Percentiles rank a stretch among this genome's conserved stretches.
These are phyloP conservation scores for Sclerotiophoma versabilis DNA, from an alignment of 2,329 filamentous ascomycete species.

Conservation along the genomic window DNA sequence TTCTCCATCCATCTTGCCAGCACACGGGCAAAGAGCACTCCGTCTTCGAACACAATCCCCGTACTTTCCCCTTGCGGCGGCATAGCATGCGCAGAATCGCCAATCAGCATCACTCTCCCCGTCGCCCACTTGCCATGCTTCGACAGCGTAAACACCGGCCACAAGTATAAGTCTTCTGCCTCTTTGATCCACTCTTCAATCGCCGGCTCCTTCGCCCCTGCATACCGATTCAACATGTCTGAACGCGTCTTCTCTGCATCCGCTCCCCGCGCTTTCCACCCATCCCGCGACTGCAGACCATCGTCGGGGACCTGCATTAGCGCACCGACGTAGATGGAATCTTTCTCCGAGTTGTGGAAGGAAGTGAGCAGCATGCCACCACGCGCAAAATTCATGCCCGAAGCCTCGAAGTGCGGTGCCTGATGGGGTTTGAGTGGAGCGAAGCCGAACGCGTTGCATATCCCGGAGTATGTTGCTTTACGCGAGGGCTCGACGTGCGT, in stretches of 20 bases:
- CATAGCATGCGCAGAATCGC: slow-evolving; percentile 59
- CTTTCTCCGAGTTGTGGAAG: slow-evolving; percentile 47
- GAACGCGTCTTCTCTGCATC: slow-evolving; percentile 53
- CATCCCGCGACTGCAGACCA: slow-evolving; percentile 48
- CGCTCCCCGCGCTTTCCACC: slow-evolving; percentile 54
- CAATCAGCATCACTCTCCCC: slow-evolving; percentile 54
- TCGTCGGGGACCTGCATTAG: slow-evolving; percentile 55
- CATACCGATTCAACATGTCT: slow-evolving; percentile 53
- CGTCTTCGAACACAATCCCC: slow-evolving; percentile 62
- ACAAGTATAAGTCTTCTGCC: slow-evolving; percentile 54
- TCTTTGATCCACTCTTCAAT: slow-evolving; percentile 52
- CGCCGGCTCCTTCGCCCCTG: slow-evolving; percentile 46
- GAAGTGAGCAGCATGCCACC: slow-evolving; percentile 55
- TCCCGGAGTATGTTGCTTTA: slow-evolving; percentile 52
- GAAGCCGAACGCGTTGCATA: slow-evolving; percentile 57
- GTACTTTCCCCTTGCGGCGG: slow-evolving; percentile 60
- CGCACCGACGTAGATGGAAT: slow-evolving; percentile 54
- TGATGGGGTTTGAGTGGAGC: slow-evolving; percentile 34
- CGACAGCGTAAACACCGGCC: slow-evolving; percentile 55
- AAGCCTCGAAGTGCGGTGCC: slow-evolving; percentile 46
- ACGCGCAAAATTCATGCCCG: slow-evolving; percentile 56
- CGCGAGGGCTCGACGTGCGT: slow-evolving; percentile 55
- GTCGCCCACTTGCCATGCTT: slow-evolving; percentile 56
- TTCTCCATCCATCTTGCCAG: slow-evolving; percentile 53
- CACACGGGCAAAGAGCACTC: slow-evolving; percentile 57